These are phyloP conservation scores for Coelastrella sp. DNA, from an alignment of 139 green algal species.

Conservation along the genomic window DNA sequence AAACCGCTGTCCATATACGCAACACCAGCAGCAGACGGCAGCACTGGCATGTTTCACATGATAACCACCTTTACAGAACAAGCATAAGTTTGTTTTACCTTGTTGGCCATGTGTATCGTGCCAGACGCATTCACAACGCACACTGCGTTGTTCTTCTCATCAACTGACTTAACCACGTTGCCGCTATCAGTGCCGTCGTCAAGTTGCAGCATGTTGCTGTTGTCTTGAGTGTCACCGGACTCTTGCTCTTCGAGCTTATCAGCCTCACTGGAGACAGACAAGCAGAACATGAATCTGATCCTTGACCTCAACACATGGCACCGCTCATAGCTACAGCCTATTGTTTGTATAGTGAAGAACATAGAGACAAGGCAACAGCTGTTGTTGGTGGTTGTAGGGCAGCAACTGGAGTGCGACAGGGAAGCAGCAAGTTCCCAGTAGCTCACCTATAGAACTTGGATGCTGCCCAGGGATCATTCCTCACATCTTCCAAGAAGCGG, in stretches of 20 bases:
- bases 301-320: too few relatives aligned
- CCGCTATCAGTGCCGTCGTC: not conserved
- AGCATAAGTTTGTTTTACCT: not conserved
- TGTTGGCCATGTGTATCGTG: conserved; percentile 63
- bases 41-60: too few relatives aligned
- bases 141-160: conserved; percentile 54
- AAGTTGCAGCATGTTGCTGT: too few relatives aligned
- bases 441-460: conserved; percentile 51
- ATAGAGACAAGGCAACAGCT: not conserved
- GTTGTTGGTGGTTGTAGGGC: not conserved
- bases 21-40: too few relatives aligned
- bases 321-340: not conserved
- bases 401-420: too few relatives aligned
- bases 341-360: not conserved
- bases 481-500: conserved; percentile 61
- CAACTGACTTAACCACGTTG: conserved; percentile 38
- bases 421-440: too few relatives aligned
- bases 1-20: too few relatives aligned
- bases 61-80: too few relatives aligned
- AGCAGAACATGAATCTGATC: not conserved
- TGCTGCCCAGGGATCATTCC: conserved; percentile 58
- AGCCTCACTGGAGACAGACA: conserved; percentile 43
- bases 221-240: not conserved
- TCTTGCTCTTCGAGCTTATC: conserved; percentile 57
- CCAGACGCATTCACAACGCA: conserved; percentile 59